Evolutionary conservation across 2,329 filamentous ascomycete species (phyloP).

Genomic region (Shiraia bambusicola): DNA sequence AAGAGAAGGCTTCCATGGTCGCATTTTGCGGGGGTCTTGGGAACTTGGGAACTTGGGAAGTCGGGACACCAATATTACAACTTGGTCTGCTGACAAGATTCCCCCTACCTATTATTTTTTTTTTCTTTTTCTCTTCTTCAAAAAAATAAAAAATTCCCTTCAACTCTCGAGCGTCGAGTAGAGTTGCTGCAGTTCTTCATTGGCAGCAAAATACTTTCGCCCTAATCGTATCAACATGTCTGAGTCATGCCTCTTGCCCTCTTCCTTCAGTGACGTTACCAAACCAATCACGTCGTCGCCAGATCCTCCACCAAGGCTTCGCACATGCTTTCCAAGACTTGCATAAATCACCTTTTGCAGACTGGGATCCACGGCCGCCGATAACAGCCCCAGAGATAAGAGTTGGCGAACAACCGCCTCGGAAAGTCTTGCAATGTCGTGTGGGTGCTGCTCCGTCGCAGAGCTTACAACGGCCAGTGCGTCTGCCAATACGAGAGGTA

Average conservation of each 20-base stretch:
- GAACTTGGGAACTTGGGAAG: too few species aligned
- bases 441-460: conserved; percentile 44
- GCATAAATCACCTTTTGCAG: conserved; percentile 55
- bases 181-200: conserved; percentile 31
- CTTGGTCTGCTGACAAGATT: conserved; percentile 13
- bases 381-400: conserved; percentile 47
- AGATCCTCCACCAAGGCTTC: conserved; percentile 24
- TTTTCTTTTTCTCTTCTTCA: too few species aligned
- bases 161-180: conserved; percentile 24
- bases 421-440: conserved; percentile 43
- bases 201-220: conserved; percentile 32
- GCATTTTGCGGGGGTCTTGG: conserved; percentile 23
- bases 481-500: conserved; percentile 69
- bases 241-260: conserved; percentile 32
- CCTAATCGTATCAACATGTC: conserved; percentile 26
- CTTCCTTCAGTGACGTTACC: conserved; percentile 22
- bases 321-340: conserved; percentile 43
- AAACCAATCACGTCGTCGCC: conserved; percentile 32
- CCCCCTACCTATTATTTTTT: too few species aligned
- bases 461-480: conserved; percentile 64
- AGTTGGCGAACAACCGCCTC: conserved; percentile 54
- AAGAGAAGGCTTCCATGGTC: conserved; percentile 13
- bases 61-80: too few species aligned
- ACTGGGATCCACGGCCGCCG: conserved; percentile 53
- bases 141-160: too few species aligned